phyloP scores from a whole-genome alignment of 73 alveolate species.

The Uronychia setigera region DNA sequence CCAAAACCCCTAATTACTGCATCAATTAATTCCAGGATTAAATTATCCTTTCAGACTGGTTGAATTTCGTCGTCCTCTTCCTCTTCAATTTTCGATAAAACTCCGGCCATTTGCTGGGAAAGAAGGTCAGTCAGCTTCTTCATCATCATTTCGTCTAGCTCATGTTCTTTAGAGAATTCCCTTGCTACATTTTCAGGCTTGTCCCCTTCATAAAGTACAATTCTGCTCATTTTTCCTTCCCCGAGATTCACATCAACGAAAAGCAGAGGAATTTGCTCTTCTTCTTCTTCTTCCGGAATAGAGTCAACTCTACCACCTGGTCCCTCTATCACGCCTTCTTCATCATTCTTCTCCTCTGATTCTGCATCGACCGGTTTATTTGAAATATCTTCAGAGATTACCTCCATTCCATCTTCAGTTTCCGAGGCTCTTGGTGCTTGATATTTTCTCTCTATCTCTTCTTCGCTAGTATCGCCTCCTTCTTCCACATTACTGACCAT shows the following conservation, averaged over 20 bases:
- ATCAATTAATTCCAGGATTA: too few relatives aligned
- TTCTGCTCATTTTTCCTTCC: constrained; percentile 57
- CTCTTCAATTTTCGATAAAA: constrained; percentile 18
- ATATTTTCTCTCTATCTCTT: too few relatives aligned
- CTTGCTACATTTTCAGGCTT: constrained; percentile 93
- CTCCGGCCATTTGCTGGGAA: constrained; percentile 7
- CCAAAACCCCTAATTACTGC: too few relatives aligned
- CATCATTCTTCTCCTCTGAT: constrained; percentile 12
- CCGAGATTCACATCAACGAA: constrained; percentile 42
- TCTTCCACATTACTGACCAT: too few relatives aligned
- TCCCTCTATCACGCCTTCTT: constrained; percentile 14
- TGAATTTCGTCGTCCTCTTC: constrained; percentile 28
- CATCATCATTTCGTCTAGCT: constrained; percentile 7
- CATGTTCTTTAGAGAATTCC: constrained; percentile 73
- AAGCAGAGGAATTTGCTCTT: constrained; percentile 18
- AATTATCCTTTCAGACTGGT: too few relatives aligned
- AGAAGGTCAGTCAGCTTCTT: constrained; percentile 17
- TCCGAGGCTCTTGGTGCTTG: too few relatives aligned
- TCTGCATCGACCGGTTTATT: too few relatives aligned
- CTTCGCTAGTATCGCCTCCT: too few relatives aligned
- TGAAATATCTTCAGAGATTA: too few relatives aligned
- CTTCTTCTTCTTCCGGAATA: constrained; percentile 14
- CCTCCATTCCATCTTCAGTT: too few relatives aligned
- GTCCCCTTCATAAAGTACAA: constrained; percentile 97
- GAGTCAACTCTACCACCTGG: too few relatives aligned